Evolutionary conservation across 306 rosid species (phyloP).

Genomic region (Corylus avellana): DNA sequence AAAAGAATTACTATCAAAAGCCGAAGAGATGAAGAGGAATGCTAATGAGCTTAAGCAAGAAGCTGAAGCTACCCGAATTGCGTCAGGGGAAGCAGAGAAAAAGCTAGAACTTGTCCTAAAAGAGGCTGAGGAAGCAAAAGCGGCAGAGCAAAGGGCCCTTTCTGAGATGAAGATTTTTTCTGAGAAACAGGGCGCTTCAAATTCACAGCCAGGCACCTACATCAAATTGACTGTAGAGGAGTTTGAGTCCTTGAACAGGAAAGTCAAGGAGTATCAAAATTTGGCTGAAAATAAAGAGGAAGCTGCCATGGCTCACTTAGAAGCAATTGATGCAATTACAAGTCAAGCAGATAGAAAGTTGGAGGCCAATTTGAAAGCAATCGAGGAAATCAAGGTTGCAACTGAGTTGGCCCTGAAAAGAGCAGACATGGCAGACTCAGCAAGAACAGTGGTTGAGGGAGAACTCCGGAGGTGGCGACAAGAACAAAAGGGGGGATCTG

Average conservation of each 20-base stretch:
- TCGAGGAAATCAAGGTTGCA: constrained; percentile 66
- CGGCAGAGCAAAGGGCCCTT: constrained; percentile 53
- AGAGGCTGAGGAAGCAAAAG: constrained; percentile 65
- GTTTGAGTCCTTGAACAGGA: constrained; percentile 50
- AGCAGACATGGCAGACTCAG: constrained; percentile 67
- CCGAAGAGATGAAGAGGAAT: constrained; percentile 49
- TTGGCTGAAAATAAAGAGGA: constrained; percentile 55
- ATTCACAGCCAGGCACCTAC: constrained; percentile 33
- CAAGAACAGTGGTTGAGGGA: constrained; percentile 57
- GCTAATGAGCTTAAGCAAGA: constrained; percentile 45
- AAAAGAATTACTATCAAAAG: constrained; percentile 33
- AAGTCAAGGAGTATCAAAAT: constrained; percentile 44
- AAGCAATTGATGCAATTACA: constrained; percentile 43
- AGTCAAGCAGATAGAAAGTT: constrained; percentile 48
- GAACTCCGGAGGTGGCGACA: constrained; percentile 56
- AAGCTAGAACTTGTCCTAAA: constrained; percentile 39
- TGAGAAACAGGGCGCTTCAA: constrained; percentile 28
- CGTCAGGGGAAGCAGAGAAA: constrained; percentile 48
- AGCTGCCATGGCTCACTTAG: constrained; percentile 41
- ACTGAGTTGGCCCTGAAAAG: constrained; percentile 62
- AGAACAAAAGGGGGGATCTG: constrained; percentile 39
- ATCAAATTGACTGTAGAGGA: constrained; percentile 51
- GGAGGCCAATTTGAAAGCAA: constrained; percentile 60
- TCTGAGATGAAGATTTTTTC: constrained; percentile 50
- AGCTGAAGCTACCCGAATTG: constrained; percentile 40